These are phyloP conservation scores for Bipolaris gigantea DNA, from an alignment of 2,329 filamentous ascomycete species.

Conservation along the genomic window DNA sequence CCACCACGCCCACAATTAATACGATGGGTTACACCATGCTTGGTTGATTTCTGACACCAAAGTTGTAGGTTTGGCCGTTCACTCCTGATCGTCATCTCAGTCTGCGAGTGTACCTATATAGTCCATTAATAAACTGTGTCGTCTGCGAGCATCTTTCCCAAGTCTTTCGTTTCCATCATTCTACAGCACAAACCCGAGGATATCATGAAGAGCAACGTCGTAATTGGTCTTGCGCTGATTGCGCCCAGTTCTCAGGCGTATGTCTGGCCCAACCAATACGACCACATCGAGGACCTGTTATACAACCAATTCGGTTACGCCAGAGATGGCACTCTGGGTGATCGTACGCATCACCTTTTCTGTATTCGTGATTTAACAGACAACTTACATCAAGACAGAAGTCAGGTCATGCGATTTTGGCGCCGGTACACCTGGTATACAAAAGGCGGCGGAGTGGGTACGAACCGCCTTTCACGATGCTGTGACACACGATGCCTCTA, in stretches of 20 bases:
- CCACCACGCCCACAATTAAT: background rate
- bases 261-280: conserved; percentile 15
- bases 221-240: conserved; percentile 1
- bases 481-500: conserved; percentile 31
- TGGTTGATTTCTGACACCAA: background rate
- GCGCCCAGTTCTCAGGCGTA: conserved; percentile 10
- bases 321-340: conserved; percentile 4
- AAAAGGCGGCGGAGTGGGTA: conserved; percentile 34
- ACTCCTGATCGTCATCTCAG: background rate
- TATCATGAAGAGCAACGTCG: background rate
- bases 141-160: background rate
- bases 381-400: conserved; percentile 7
- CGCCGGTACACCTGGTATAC: conserved; percentile 19
- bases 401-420: conserved; percentile 21
- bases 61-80: background rate
- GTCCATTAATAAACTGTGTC: background rate
- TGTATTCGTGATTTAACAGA: too few relatives aligned
- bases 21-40: background rate
- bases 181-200: background rate
- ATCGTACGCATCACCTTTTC: background rate
- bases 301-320: conserved; percentile 6
- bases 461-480: conserved; percentile 44
- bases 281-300: conserved; percentile 9
- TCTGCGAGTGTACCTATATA: background rate
- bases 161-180: background rate